Conservation (phyloP, 257 asterid species). For the Solanum pimpinellifolium region DNA sequence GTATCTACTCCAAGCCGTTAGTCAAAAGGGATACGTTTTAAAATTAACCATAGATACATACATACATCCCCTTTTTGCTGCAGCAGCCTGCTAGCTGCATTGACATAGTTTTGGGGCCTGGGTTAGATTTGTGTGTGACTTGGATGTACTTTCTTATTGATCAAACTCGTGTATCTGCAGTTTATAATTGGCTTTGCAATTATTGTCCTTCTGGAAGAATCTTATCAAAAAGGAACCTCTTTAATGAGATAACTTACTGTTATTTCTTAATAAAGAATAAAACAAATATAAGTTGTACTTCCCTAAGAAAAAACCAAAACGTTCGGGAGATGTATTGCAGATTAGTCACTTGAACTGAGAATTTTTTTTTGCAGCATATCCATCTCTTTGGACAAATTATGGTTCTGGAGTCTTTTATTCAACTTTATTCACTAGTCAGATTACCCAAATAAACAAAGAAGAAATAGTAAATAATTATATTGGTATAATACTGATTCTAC, state of each 20-base stretch:
- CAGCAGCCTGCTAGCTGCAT: not conserved
- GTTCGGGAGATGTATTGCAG: not conserved
- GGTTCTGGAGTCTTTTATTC: not conserved
- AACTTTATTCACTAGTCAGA: not conserved
- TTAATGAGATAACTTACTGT: not conserved
- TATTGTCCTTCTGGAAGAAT: not conserved
- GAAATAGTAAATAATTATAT: not conserved
- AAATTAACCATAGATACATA: not conserved
- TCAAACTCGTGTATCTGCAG: not conserved
- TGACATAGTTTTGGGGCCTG: not conserved
- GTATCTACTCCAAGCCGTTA: not conserved
- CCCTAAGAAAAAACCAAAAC: not conserved
- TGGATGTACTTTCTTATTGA: not conserved
- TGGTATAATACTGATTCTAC: not conserved
- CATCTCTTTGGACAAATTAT: not conserved
- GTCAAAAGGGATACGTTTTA: not conserved
- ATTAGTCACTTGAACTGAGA: not conserved
- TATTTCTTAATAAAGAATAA: not conserved
- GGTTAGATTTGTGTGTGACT: not conserved
- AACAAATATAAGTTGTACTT: not conserved
- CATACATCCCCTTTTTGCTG: not conserved
- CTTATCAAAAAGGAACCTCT: not conserved
- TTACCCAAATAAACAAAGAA: not conserved
- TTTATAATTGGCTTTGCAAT: not conserved
- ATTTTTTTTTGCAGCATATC: not conserved